Evolutionary conservation across 2,329 filamentous ascomycete genomes (phyloP), one percentile per base, ranked within the genome.

Genomic region (Fusarium protoensiforme): DNA sequence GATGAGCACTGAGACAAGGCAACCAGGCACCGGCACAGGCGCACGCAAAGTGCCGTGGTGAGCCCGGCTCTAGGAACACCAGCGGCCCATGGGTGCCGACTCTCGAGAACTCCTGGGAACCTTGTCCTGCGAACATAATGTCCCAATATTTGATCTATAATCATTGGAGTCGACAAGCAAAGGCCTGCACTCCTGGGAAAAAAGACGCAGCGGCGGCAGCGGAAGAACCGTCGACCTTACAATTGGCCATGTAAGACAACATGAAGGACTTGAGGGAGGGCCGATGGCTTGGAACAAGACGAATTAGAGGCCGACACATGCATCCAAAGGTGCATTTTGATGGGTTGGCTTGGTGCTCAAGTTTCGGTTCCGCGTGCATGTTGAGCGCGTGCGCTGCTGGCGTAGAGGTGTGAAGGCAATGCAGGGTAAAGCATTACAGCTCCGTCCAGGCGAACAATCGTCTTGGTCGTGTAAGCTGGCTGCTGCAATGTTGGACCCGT

Each of bases 241-340:
- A 46, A 77, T 77, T 77, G 74, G 75, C 39, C 54, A 41, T 66
- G 27, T 56, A 48, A 43, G 56, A 33, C 35, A 63, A 41, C 61
- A 65, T 66, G 48, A 53, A n/a, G 33, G 57, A 57, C 54, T 61
- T 61, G n/a, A 65, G 67, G 60, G 67, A 67, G 71, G 65, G 65
- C 39, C 35, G 65, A 68, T 41, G 60, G 36, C 64, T 56, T 31
- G 22, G 63, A 58, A 27, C 24, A 69, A 60, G 54, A 53, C 73
- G 73, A 78, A 78, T 75, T 61, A 63, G 65, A 70, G 65, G 31
- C 64, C 69, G 68, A 75, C 74, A 78, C 76, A 78, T 72, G 64
- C 65, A 74, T 59, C 62, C 66, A 57, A 63, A 54, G 61, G 63
- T 66, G 68, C 68, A 74, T 69, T 71, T 67, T 38, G 75, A 75